Conservation (phyloP, 345 rosid species). For the Pistacia integerrima region DNA sequence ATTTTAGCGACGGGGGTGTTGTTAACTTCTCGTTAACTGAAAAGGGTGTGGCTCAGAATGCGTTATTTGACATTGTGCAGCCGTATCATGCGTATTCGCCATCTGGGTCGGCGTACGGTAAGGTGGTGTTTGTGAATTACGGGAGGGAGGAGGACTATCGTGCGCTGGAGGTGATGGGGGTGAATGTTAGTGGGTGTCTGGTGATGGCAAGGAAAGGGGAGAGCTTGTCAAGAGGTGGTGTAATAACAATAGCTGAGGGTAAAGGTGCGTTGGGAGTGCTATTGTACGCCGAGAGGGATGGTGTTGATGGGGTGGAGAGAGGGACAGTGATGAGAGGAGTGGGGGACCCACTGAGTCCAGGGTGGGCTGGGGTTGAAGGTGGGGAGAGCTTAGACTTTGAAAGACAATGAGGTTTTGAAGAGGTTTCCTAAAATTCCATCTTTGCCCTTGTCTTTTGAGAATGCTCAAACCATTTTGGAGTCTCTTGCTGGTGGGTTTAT, state of each 20-base stretch:
- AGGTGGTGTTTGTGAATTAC: conserved; percentile 69
- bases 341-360: conserved; percentile 94
- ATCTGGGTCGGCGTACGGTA: conserved; percentile 61
- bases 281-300: conserved; percentile 59
- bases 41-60: conserved; percentile 14
- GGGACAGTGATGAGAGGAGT: conserved; percentile 94
- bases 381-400: conserved; percentile 65
- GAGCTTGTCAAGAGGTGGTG: conserved; percentile 56
- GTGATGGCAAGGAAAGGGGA: conserved; percentile 70
- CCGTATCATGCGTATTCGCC: conserved; percentile 98
- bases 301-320: conserved; percentile 72
- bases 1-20: conserved; percentile 52
- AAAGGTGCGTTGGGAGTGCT: conserved; percentile 81
- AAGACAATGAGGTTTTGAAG: conserved; percentile 50
- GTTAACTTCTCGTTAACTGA: conserved; percentile 47
- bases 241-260: conserved; percentile 62
- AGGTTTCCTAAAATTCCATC: conserved; percentile 82
- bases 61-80: conserved; percentile 33
- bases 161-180: conserved; percentile 58
- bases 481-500: conserved; percentile 57
- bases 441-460: conserved; percentile 69
- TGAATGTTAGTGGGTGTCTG: conserved; percentile 58
- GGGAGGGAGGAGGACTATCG: conserved; percentile 78
- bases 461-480: conserved; percentile 66
- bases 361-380: conserved; percentile 78